A percentile compares a stretch with the other conserved stretches of the same genome.
phyloP scores from a whole-genome alignment of 2,329 filamentous ascomycete genomes.

The Tolypocladium sp. region DNA sequence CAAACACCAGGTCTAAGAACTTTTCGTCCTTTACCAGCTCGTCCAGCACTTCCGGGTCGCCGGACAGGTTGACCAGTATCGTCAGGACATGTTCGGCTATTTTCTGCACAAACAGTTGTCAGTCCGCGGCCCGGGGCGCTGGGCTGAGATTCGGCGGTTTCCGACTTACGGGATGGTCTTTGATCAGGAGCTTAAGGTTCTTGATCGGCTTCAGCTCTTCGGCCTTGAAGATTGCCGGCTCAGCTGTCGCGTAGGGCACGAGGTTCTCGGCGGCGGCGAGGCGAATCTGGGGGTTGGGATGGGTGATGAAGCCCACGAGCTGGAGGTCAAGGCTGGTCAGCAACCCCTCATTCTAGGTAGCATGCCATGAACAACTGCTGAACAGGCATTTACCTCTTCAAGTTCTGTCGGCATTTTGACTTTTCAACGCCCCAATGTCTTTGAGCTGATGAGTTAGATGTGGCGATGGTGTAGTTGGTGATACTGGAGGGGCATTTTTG shows the following conservation, averaged over 20 bases:
- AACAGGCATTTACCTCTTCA: conserved; percentile 50
- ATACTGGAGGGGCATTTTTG: conserved; percentile 13
- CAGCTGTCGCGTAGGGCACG: conserved; percentile 66
- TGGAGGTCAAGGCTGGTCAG: conserved; percentile 22
- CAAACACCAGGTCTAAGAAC: conserved; percentile 67
- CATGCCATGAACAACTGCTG: not conserved
- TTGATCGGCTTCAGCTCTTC: conserved; percentile 70
- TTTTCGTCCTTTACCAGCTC: conserved; percentile 66
- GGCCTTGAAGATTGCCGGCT: conserved; percentile 76
- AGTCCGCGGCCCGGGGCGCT: not conserved
- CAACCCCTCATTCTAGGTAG: not conserved
- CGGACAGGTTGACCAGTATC: conserved; percentile 79
- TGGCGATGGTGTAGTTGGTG: not conserved
- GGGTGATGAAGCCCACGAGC: conserved; percentile 88
- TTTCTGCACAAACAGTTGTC: conserved; percentile 38
- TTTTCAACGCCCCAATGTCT: not conserved
- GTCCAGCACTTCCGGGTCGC: conserved; percentile 67
- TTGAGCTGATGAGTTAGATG: not conserved
- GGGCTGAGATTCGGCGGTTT: not conserved
- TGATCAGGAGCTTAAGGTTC: conserved; percentile 78
- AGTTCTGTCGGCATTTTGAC: conserved; percentile 61
- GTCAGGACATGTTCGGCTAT: conserved; percentile 91
- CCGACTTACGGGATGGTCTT: conserved; percentile 65
- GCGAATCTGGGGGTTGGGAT: conserved; percentile 85
- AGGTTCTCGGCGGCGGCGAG: conserved; percentile 79